Evolutionary conservation across 1,139 yeast species (phyloP), one percentile per base, ranked within the genome.

Genomic region (Wickerhamomyces sp.): DNA sequence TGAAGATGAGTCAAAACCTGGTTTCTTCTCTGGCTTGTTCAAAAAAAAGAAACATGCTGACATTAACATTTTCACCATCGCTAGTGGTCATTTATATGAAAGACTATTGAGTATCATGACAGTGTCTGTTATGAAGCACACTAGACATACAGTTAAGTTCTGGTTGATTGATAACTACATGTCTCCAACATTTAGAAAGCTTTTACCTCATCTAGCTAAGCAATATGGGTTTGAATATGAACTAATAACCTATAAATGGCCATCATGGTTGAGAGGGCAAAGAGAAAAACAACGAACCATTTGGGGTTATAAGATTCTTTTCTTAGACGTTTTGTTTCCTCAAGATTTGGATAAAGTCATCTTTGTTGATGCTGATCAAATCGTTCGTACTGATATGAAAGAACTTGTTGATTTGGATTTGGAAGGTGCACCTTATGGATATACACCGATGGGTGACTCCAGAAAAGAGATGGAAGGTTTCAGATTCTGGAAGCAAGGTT

Each of bases 401-500:
- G 90, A 86, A 44, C 71, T 84, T 53, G 78, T 78, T 38, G 81
- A 78, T 41, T 56, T 79, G 40, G 94, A 84, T 59, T 66, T 88
- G 48, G 68, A 83, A 40, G 95, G 88, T 7, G 87, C 90, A 0
- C 87, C 94, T 0, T 87, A 88, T 60, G 96, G 91, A 0, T 87
- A 82, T 59, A 78, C 90, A 0, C 95, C 95, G 15, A 87, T 88
- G 95, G 80, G 96, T 55, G 95, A 88, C 45, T 81, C 91, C 1
- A 71, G 93, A 43, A 64, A 68, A 31, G 95, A 86, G 54, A 86
- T 84, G 83, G 91, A 84, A 57, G 96, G 94, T 0, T 85, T 75
- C 62, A 70, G 95, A 46, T 93, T 93, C 67, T 93, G 99, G 99
- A 84, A 89, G 58, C 78, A 79, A 52, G 98, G 98, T 0, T 93